A percentile compares a stretch with the other conserved stretches of the same genome.
These are phyloP conservation scores for Candida ponderosae DNA, from an alignment of 805 yeast genomes.

Conservation along the genomic window DNA sequence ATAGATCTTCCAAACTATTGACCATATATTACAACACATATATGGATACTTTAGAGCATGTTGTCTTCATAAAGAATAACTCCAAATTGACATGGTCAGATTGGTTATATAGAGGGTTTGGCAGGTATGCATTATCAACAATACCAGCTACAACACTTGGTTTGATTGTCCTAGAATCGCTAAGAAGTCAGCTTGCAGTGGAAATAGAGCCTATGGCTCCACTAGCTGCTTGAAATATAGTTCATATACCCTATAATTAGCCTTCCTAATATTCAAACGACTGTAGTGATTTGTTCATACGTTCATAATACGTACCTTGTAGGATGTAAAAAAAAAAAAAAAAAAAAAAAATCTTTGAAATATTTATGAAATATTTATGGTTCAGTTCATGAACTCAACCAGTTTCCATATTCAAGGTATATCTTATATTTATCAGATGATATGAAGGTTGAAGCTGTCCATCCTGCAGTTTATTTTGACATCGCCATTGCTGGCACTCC, in stretches of 20 bases:
- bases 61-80: constrained; percentile 43
- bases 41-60: constrained; percentile 62
- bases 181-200: constrained; percentile 39
- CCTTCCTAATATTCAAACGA: too few relatives aligned
- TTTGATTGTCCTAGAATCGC: constrained; percentile 72
- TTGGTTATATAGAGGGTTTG: constrained; percentile 76
- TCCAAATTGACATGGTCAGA: constrained; percentile 49
- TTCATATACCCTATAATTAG: too few relatives aligned
- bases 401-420: too few relatives aligned
- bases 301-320: too few relatives aligned
- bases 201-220: constrained; percentile 6
- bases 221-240: background rate
- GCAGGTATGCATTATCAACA: constrained; percentile 60
- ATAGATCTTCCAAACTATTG: constrained; percentile 17
- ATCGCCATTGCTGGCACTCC: constrained; percentile 32
- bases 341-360: too few relatives aligned
- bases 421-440: too few relatives aligned
- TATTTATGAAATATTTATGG: too few relatives aligned
- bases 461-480: constrained; percentile 37
- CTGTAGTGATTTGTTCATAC: too few relatives aligned
- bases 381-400: too few relatives aligned
- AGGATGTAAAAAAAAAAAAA: too few relatives aligned
- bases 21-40: constrained; percentile 66
- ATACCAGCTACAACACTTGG: constrained; percentile 90
- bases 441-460: constrained; percentile 6